Percentiles rank a stretch among this genome's conserved stretches.
These are phyloP conservation scores for Chalciporus piperatoides DNA, from an alignment of 1,284 basidiomycete genomes.

Conservation along the genomic window DNA sequence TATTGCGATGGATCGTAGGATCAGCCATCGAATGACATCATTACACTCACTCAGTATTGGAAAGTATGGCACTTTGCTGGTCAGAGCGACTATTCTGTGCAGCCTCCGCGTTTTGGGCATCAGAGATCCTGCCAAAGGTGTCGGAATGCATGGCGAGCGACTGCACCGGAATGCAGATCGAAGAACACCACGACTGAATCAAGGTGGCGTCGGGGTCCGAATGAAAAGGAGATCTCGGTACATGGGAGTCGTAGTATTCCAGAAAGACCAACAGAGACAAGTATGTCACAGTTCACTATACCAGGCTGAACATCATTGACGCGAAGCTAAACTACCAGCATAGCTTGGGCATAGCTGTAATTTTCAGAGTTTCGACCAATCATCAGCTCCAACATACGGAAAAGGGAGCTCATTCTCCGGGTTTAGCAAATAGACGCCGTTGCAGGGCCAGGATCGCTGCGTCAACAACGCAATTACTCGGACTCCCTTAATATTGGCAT, in stretches of 20 bases:
- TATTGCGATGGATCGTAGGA: not conserved
- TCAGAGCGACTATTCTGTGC: slow-evolving; percentile 1
- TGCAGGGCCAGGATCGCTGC: slow-evolving; percentile 12
- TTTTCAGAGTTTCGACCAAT: not conserved
- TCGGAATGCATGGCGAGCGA: slow-evolving; percentile 4
- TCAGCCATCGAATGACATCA: not conserved
- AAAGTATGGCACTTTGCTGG: slow-evolving; percentile 6
- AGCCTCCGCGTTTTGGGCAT: slow-evolving; percentile 11
- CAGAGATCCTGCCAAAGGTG: slow-evolving; percentile 14
- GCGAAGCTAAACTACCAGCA: not conserved
- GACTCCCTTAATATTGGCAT: not conserved
- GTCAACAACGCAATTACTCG: slow-evolving; percentile 15
- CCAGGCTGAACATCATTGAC: not conserved
- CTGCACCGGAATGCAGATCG: slow-evolving; percentile 6
- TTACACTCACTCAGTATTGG: not conserved
- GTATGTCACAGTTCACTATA: not conserved
- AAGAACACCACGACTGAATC: slow-evolving; percentile 3
- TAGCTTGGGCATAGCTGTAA: not conserved
- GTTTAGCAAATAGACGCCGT: slow-evolving; percentile 6
- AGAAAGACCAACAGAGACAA: slow-evolving; percentile 13
- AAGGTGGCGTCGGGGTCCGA: too few relatives aligned
- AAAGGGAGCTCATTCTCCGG: slow-evolving; percentile 18
- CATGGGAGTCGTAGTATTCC: slow-evolving; percentile 14
- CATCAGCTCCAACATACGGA: slow-evolving; percentile 7
- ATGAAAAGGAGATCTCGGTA: not conserved